Percentiles rank a stretch among this genome's conserved stretches.
Evolutionary conservation across 352 stramenopile genomes (phyloP).

Genomic region (Phytophthora foliorum): DNA sequence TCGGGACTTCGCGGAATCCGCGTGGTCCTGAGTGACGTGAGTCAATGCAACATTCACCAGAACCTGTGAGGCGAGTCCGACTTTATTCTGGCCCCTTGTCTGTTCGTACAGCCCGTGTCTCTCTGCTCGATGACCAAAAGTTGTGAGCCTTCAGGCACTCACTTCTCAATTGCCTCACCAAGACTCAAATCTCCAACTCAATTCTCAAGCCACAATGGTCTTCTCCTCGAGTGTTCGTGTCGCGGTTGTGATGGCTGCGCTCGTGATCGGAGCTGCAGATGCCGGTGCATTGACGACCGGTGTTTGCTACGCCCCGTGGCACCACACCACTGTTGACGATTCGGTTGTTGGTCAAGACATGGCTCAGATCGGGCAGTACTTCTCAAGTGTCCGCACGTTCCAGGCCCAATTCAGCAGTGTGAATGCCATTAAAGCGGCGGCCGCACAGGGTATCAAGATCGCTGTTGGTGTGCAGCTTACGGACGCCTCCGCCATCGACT

Average conservation of each 20-base stretch:
- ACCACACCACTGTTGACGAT: constrained; percentile 55
- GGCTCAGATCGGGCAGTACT: constrained; percentile 53
- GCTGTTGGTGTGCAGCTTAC: constrained; percentile 71
- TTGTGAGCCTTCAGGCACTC: constrained; percentile 2
- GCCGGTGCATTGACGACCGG: constrained; percentile 38
- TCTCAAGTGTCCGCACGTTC: constrained; percentile 76
- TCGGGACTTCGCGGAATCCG: constrained; percentile 26
- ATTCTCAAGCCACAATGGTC: constrained; percentile 25
- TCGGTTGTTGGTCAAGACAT: constrained; percentile 50
- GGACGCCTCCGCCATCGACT: constrained; percentile 47
- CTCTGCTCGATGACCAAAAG: not conserved
- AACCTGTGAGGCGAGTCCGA: constrained; percentile 20
- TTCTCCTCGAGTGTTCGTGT: constrained; percentile 22
- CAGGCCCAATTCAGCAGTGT: constrained; percentile 68
- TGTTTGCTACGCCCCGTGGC: constrained; percentile 78
- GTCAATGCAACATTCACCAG: constrained; percentile 29
- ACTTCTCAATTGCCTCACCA: constrained; percentile 33
- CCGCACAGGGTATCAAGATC: constrained; percentile 58
- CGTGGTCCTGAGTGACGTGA: constrained; percentile 22
- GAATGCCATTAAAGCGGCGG: constrained; percentile 61
- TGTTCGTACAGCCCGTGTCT: constrained; percentile 6
- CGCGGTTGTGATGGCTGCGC: constrained; percentile 11
- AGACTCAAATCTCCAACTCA: constrained; percentile 8
- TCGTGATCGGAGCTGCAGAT: constrained; percentile 10
- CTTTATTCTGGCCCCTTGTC: constrained; percentile 33